These are phyloP conservation scores for Vitis amurensis DNA, from an alignment of 164 flowering plant species.

Conservation along the genomic window DNA sequence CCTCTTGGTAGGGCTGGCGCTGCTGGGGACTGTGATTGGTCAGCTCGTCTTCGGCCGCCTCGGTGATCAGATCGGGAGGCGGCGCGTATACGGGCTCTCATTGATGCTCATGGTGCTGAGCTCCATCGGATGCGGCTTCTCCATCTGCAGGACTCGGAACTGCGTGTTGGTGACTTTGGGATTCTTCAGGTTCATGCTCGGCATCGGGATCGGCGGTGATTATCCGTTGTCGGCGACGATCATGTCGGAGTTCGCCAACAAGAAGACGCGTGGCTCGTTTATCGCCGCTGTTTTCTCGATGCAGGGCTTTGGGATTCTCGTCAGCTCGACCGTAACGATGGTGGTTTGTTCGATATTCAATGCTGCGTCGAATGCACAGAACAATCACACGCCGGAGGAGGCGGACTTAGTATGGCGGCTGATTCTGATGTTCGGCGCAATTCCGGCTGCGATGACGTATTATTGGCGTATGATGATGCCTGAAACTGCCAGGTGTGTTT, in stretches of 20 bases:
- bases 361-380: background rate
- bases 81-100: conserved; percentile 45
- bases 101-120: conserved; percentile 49
- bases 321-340: conserved; percentile 53
- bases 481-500: conserved; percentile 63
- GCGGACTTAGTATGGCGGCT: conserved; percentile 54
- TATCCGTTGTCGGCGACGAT: conserved; percentile 52
- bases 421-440: conserved; percentile 45
- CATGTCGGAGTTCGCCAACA: conserved; percentile 57
- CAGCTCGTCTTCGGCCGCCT: conserved; percentile 48
- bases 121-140: conserved; percentile 57
- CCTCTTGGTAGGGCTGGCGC: conserved; percentile 29
- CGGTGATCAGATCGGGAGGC: conserved; percentile 51
- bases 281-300: conserved; percentile 54
- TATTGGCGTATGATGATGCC: conserved; percentile 86
- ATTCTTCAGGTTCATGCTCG: conserved; percentile 41
- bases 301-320: conserved; percentile 71
- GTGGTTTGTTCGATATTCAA: conserved; percentile 30
- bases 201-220: conserved; percentile 49
- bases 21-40: conserved; percentile 48
- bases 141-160: conserved; percentile 31
- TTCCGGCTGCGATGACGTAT: conserved; percentile 58
- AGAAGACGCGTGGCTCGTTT: conserved; percentile 42
- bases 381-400: conserved; percentile 11
- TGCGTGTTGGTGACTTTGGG: conserved; percentile 37